These are phyloP conservation scores for Ganoderma leucocontextum DNA, from an alignment of 1,284 basidiomycete species.

Conservation along the genomic window DNA sequence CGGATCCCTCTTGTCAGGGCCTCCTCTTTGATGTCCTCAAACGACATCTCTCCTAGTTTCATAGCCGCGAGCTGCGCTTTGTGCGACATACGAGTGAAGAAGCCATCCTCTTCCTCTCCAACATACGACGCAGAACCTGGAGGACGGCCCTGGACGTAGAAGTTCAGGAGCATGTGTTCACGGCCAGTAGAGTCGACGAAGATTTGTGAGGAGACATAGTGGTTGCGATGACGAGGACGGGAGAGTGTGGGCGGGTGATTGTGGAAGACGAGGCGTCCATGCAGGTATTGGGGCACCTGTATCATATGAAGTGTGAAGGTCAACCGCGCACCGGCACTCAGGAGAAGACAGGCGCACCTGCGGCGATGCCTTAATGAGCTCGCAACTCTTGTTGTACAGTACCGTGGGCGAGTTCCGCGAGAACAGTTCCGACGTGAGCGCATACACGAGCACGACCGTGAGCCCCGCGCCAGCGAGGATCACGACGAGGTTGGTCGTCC, in stretches of 20 bases:
- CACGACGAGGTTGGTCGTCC: conserved; percentile 84
- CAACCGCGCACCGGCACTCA: background rate
- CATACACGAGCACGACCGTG: conserved; percentile 84
- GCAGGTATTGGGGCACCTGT: conserved; percentile 73
- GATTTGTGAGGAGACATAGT: conserved; percentile 79
- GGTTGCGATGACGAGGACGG: conserved; percentile 81
- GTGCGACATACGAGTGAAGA: conserved; percentile 23
- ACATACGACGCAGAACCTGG: conserved; percentile 43
- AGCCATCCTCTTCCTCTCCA: conserved; percentile 18
- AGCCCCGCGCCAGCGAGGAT: conserved; percentile 86
- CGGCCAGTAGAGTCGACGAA: conserved; percentile 72
- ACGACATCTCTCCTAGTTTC: conserved; percentile 56
- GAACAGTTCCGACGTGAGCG: conserved; percentile 89
- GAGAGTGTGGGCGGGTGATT: conserved; percentile 76
- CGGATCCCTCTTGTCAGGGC: conserved; percentile 37
- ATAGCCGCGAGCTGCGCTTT: conserved; percentile 54
- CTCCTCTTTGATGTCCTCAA: conserved; percentile 60
- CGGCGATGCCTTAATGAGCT: conserved; percentile 79
- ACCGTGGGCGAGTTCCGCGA: conserved; percentile 94
- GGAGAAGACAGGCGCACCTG: conserved; percentile 53
- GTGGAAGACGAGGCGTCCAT: conserved; percentile 73
- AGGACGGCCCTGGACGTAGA: conserved; percentile 71
- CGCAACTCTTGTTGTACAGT: conserved; percentile 87
- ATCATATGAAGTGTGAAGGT: background rate
- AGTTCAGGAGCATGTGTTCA: conserved; percentile 84